Percentiles rank a stretch among this genome's conserved stretches.
phyloP scores from a whole-genome alignment of 805 yeast species.

The Candida parachauliodes region DNA sequence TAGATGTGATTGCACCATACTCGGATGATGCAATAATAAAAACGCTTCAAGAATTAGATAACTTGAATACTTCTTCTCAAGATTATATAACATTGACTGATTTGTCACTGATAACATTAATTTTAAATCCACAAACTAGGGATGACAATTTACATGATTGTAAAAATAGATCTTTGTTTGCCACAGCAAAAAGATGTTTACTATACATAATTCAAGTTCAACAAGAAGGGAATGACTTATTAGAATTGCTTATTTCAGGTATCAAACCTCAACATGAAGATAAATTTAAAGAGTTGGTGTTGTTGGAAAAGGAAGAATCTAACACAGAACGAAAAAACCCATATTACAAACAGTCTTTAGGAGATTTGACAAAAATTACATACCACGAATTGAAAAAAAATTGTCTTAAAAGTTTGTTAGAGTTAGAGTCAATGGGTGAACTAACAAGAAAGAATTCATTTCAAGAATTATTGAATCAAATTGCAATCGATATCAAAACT shows the following conservation, averaged over 20 bases:
- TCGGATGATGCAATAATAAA: constrained; percentile 53
- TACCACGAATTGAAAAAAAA: constrained; percentile 76
- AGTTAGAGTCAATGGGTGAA: constrained; percentile 65
- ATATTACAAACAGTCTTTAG: constrained; percentile 44
- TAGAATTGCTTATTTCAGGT: constrained; percentile 65
- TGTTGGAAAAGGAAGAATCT: constrained; percentile 38
- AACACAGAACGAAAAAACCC: constrained; percentile 29
- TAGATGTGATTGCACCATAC: constrained; percentile 44
- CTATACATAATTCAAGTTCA: constrained; percentile 82
- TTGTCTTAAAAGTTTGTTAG: constrained; percentile 71
- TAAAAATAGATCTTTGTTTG: constrained; percentile 54
- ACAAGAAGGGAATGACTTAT: constrained; percentile 66
- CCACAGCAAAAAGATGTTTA: constrained; percentile 81
- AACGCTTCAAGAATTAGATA: constrained; percentile 39
- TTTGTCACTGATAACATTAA: constrained; percentile 50
- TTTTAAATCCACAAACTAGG: constrained; percentile 50
- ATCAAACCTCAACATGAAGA: constrained; percentile 69
- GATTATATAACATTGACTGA: constrained; percentile 49
- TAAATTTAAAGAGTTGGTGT: constrained; percentile 53
- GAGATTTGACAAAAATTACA: constrained; percentile 45
- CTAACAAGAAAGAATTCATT: constrained; percentile 66
- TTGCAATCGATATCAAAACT: constrained; percentile 71
- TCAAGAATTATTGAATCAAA: constrained; percentile 76
- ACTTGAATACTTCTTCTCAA: constrained; percentile 32
- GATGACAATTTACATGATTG: constrained; percentile 50